Base-by-base conservation (phyloP, 352 stramenopile genomes). In the Peronospora destructor region DNA sequence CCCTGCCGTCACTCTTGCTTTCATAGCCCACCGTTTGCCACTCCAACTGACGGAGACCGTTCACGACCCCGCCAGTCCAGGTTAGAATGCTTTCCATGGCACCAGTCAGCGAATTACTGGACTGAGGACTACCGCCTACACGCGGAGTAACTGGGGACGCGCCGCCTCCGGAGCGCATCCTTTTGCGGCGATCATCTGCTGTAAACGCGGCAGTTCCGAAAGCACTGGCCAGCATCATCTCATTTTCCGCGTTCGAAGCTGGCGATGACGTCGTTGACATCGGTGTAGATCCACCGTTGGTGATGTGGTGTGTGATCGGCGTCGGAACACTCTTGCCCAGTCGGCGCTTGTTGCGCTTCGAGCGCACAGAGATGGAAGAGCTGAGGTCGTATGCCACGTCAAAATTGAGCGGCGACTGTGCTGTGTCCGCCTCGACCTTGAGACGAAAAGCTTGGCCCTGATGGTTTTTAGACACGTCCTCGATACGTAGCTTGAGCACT, bases 391-490 rank as follows among this genome's bases (percentile, higher is more conserved):
- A 91, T 26, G 86, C 87, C 26, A 98, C 84, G 49, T 97, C 86
- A 58, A 90, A 89, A 54, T 88, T 84, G 51, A 89, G 84, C 1
- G 81, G 81, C 11, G 76, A 88, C 55, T 96, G 80, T 8, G 84
- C 67, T 13, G 87, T 94, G 58, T 97, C 89, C 0, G 91, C 71
- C 52, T 91, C 84, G 8, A 98, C 80, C 51, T 96, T 85, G 21
- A 98, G 66, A 6, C 80, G 71, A 60, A 98, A 98, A 6, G 82
- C 81, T 64, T 98, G 90, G 30, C 88, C 89, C 61, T 98, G 94
- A 58, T 98, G 93, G 74, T 98, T 98, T 71, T 98, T 98, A 2
- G 84, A 97, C 26, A 98, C 91, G 60, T 98, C 94, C 55, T 98
- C 87, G 17, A 98, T 96, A 13, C 94, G 80, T 32, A 97, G 73